phyloP scores from a whole-genome alignment of 1,139 yeast genomes.

The Blastobotrys ciferrii region DNA sequence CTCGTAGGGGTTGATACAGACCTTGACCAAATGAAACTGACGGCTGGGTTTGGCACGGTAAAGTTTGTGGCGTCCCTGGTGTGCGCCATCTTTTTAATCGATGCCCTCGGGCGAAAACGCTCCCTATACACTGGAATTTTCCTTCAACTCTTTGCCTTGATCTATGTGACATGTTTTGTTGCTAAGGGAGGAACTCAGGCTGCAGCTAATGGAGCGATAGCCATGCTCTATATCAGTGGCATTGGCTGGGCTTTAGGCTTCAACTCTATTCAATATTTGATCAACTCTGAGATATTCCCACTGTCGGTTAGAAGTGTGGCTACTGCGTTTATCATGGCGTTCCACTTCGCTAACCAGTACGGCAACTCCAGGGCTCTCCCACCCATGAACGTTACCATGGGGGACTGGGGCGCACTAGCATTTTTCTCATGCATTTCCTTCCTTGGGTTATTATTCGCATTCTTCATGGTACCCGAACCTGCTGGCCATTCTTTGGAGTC shows the following conservation, averaged over 20 bases:
- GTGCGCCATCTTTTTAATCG: conserved; percentile 49
- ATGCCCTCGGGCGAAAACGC: conserved; percentile 47
- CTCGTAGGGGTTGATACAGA: conserved; percentile 47
- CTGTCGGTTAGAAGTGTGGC: conserved; percentile 54
- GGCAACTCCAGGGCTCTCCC: conserved; percentile 61
- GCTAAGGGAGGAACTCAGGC: conserved; percentile 24
- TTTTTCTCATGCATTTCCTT: conserved; percentile 49
- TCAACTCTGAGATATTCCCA: conserved; percentile 60
- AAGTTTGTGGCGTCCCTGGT: conserved; percentile 46
- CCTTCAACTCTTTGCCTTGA: conserved; percentile 37
- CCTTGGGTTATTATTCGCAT: conserved; percentile 48
- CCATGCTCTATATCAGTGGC: conserved; percentile 53
- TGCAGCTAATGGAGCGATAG: conserved; percentile 46
- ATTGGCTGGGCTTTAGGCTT: conserved; percentile 63
- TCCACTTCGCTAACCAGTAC: conserved; percentile 59
- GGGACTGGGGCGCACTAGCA: conserved; percentile 53
- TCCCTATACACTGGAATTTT: conserved; percentile 44
- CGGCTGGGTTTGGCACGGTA: conserved; percentile 52
- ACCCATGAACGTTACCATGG: conserved; percentile 48
- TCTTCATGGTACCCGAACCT: conserved; percentile 55
- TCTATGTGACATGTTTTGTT: conserved; percentile 47
- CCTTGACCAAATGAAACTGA: conserved; percentile 28
- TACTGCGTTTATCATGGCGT: conserved; percentile 53
- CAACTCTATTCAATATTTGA: conserved; percentile 56
- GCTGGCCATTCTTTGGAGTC: conserved; percentile 54